Conservation (phyloP, 164 flowering plant species). For the Nelumbo lutea region DNA sequence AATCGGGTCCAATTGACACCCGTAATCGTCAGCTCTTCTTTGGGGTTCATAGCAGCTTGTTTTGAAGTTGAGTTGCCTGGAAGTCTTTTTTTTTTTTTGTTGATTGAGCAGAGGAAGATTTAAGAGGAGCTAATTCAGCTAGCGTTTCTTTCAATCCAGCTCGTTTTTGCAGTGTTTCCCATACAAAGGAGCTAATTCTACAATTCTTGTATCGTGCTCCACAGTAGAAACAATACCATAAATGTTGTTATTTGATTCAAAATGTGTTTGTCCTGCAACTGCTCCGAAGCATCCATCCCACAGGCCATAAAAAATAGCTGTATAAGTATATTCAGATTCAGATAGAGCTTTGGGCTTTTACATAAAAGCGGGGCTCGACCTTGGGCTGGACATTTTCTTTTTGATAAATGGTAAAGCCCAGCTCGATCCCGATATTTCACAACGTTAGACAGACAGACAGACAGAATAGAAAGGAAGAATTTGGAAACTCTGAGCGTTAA, state of each 20-base stretch:
- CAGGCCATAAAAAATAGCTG: constrained; percentile 35
- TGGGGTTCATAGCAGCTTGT: no score
- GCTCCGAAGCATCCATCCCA: constrained; percentile 17
- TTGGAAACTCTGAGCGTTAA: no score
- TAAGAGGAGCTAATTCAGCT: constrained; percentile 7
- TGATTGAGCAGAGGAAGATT: constrained; percentile 16
- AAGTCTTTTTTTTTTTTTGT: constrained; percentile 21
- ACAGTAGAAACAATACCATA: constrained; percentile 34
- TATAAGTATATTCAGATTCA: constrained; percentile 18
- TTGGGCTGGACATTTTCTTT: no score
- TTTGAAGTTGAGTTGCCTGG: background rate
- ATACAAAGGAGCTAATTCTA: constrained; percentile 23
- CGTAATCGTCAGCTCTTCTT: no score
- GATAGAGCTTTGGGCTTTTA: no score
- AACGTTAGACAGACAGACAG: no score
- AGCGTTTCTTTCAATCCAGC: constrained; percentile 7
- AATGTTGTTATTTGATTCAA: constrained; percentile 33
- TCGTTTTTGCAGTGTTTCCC: constrained; percentile 23
- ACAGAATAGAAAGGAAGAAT: no score
- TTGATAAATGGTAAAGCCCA: no score
- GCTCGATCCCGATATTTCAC: no score
- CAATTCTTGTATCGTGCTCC: constrained; percentile 34
- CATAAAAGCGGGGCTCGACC: no score
- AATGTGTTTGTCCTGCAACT: constrained; percentile 25
- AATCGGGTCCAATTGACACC: no score